Base-by-base conservation (phyloP, 2,329 filamentous ascomycete species). In the Xylaria sp. region DNA sequence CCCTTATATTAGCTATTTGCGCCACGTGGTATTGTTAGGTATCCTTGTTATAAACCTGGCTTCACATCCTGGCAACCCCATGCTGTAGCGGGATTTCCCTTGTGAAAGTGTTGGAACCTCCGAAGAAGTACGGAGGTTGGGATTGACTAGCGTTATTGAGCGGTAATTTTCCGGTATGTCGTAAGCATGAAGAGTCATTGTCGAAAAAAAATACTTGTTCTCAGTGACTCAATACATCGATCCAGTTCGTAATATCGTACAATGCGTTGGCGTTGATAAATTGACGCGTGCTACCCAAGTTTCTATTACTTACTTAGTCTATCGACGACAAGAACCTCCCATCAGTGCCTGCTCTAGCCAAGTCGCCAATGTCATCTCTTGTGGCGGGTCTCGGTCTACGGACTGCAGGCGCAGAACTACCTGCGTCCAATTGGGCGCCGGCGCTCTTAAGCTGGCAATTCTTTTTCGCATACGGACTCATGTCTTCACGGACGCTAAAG, bases 401-500 rank as follows among this genome's bases (percentile, higher is more conserved):
- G 6, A 3, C 70, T 67, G 23, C 58, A 54, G 50, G 35, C 1
- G 12, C 31, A 60, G 73, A 21, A 58, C 21, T 53, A 15, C 40
- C 60, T 1, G 33, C 42, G n/a, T 49, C 63, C 11, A 73, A 70
- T 61, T 59, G 68, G 59, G 66, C 70, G 5, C 70, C 76, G 3
- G 67, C 66, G 42, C 76, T 77, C 63, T 65, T 80, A 3, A 72
- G 73, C 66, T 76, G 72, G 69, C 75, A 79, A 64, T 79, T 79
- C 74, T 19, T 80, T 61, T 80, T 75, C 70, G 78, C 80, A 9
- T 82, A 83, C 72, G 74, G 73, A 14, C 17, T 80, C 9, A 73
- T 82, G 28, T 78, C 79, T 37, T 75, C 79, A 1, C 79, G 80
- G n/a, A 72, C 73, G 6, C 71, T 77, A 17, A 83, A 83, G 62